phyloP scores from a whole-genome alignment of 768 basidiomycete species.

The Lyophyllum semitale region DNA sequence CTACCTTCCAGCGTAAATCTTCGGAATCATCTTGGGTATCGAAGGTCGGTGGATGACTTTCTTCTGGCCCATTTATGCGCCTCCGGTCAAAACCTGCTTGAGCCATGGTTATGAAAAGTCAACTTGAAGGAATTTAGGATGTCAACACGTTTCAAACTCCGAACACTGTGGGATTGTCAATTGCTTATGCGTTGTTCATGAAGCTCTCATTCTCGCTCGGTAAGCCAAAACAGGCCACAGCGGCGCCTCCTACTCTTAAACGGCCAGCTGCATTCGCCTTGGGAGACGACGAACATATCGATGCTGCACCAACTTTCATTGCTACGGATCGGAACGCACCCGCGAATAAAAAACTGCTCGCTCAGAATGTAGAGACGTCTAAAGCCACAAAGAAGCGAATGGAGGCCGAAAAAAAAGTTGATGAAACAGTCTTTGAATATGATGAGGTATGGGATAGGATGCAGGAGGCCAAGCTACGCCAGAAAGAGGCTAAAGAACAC shows the following conservation, averaged over 20 bases:
- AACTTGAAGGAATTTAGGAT: no score
- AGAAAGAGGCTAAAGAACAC: conserved; percentile 75
- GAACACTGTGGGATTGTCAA: conserved; percentile 11
- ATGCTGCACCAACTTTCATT: conserved; percentile 48
- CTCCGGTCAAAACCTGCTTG: conserved; percentile 78
- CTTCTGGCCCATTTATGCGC: conserved; percentile 89
- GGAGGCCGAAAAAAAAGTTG: conserved; percentile 77
- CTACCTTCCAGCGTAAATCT: conserved; percentile 29
- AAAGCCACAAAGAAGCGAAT: conserved; percentile 71
- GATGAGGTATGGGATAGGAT: conserved; percentile 97
- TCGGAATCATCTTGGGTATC: conserved; percentile 34
- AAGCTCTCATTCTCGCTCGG: conserved; percentile 89
- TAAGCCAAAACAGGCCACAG: conserved; percentile 56
- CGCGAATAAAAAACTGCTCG: conserved; percentile 55
- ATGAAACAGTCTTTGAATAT: conserved; percentile 87
- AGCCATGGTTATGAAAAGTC: conserved; percentile 37
- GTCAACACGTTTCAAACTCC: conserved; percentile 33
- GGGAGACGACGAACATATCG: conserved; percentile 60
- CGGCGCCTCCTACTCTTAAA: conserved; percentile 44
- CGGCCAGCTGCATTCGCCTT: conserved; percentile 65
- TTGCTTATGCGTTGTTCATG: conserved; percentile 45
- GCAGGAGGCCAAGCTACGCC: conserved; percentile 79
- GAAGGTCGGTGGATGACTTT: conserved; percentile 69
- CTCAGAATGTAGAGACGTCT: conserved; percentile 61
- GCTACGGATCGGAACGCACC: conserved; percentile 36